phyloP scores from a whole-genome alignment of 2,329 filamentous ascomycete genomes.

The Pezicula radicicola region DNA sequence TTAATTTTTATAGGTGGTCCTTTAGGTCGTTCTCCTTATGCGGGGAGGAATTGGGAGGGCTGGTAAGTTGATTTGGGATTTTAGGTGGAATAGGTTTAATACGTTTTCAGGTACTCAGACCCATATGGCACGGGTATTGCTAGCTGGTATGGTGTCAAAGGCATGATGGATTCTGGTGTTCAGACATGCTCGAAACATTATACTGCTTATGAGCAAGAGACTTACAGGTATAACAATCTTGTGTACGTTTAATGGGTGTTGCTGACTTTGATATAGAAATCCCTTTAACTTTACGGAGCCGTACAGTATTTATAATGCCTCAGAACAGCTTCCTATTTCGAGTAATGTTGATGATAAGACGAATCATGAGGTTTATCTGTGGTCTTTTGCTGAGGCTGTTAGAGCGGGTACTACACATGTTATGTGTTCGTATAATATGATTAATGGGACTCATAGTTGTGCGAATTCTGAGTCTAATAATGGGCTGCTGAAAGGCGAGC shows the following conservation, averaged over 20 bases:
- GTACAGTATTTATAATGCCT: neutral
- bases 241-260: neutral
- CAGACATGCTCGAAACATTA: neutral
- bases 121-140: neutral
- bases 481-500: conserved; percentile 65
- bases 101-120: neutral
- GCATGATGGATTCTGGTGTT: neutral
- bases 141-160: neutral
- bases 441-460: conserved; percentile 62
- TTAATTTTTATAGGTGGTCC: neutral
- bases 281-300: neutral
- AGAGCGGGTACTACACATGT: conserved; percentile 71
- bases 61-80: neutral
- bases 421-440: conserved; percentile 71
- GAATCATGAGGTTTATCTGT: conserved; percentile 53
- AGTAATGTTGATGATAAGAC: conserved; percentile 53
- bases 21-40: neutral
- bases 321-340: conserved; percentile 3
- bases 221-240: neutral
- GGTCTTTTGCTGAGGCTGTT: conserved; percentile 51
- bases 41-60: neutral
- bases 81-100: neutral
- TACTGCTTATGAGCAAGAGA: neutral
- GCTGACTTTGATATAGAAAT: neutral
- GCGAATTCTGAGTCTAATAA: conserved; percentile 66